Evolutionary conservation across 2,329 filamentous ascomycete genomes (phyloP).

Genomic region (Penicillium sp.): DNA sequence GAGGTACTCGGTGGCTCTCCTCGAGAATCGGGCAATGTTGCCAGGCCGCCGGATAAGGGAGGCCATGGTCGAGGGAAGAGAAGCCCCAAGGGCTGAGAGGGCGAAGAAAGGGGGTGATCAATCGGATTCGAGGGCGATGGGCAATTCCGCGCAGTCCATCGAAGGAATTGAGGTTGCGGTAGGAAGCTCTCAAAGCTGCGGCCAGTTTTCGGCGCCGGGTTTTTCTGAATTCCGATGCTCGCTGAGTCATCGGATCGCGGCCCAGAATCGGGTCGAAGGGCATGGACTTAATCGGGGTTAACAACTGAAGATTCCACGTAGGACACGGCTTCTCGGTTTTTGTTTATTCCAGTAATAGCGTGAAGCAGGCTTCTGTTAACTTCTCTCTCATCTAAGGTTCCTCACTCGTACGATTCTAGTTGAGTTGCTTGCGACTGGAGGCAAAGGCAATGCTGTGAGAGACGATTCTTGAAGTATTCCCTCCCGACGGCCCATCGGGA

Average conservation of each 20-base stretch:
- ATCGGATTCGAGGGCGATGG: constrained; percentile 24
- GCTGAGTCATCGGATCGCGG: constrained; percentile 36
- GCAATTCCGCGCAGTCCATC: constrained; percentile 31
- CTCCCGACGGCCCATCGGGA: background rate
- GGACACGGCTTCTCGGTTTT: no score
- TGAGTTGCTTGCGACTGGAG: background rate
- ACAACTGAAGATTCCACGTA: background rate
- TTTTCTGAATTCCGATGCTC: constrained; percentile 36
- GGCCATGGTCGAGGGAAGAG: constrained; percentile 59
- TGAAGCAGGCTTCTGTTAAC: background rate
- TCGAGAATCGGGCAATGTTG: constrained; percentile 64
- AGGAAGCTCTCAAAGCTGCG: constrained; percentile 30
- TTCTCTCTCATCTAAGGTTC: background rate
- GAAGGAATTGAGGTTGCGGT: constrained; percentile 17
- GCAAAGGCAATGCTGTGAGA: background rate
- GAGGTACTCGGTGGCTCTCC: constrained; percentile 56
- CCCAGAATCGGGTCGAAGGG: constrained; percentile 15
- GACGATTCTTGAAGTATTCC: background rate
- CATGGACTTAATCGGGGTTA: constrained; percentile 6
- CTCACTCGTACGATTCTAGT: background rate
- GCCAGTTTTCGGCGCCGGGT: constrained; percentile 25
- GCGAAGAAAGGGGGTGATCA: constrained; percentile 26
- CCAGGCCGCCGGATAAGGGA: constrained; percentile 67
- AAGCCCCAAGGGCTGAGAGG: constrained; percentile 34
- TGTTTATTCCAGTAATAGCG: background rate